Evolutionary conservation across 2,329 filamentous ascomycete species (phyloP).

Genomic region (Trichoderma asperellum): DNA sequence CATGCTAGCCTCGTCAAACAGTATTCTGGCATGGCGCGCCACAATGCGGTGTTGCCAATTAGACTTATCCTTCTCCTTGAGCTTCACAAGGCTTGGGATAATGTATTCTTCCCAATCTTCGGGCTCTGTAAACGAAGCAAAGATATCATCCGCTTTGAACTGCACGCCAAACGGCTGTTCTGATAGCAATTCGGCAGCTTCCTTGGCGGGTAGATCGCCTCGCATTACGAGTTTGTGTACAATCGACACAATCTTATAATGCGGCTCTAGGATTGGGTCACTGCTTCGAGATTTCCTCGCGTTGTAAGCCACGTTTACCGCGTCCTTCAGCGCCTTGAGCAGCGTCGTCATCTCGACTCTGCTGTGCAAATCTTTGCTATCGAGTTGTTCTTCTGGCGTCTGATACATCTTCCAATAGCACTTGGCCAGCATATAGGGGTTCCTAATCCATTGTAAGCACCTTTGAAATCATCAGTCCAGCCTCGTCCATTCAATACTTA

Average conservation of each 20-base stretch:
- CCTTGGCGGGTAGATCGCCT: slow-evolving; percentile 52
- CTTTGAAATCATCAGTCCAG: neutral
- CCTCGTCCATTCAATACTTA: slow-evolving; percentile 40
- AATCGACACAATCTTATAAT: slow-evolving; percentile 86
- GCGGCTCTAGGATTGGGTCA: slow-evolving; percentile 85
- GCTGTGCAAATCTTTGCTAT: slow-evolving; percentile 46
- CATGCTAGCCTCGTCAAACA: slow-evolving; percentile 52
- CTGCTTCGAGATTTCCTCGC: slow-evolving; percentile 61
- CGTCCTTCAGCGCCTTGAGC: slow-evolving; percentile 54
- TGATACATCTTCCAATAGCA: slow-evolving; percentile 68
- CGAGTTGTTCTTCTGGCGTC: slow-evolving; percentile 50
- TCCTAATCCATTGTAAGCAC: slow-evolving; percentile 42
- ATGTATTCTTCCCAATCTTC: slow-evolving; percentile 66
- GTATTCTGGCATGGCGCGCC: slow-evolving; percentile 66
- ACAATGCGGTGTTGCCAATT: slow-evolving; percentile 96
- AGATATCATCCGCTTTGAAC: slow-evolving; percentile 42
- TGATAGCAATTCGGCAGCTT: slow-evolving; percentile 57
- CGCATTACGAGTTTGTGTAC: slow-evolving; percentile 77
- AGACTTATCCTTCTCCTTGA: slow-evolving; percentile 78
- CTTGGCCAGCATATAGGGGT: slow-evolving; percentile 64
- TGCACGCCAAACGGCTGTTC: slow-evolving; percentile 57
- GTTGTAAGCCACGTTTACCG: slow-evolving; percentile 54
- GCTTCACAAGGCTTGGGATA: slow-evolving; percentile 54
- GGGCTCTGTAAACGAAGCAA: slow-evolving; percentile 43
- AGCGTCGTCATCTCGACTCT: slow-evolving; percentile 45